phyloP scores from a whole-genome alignment of 495 filamentous ascomycete species.

The Daldinia grandis region DNA sequence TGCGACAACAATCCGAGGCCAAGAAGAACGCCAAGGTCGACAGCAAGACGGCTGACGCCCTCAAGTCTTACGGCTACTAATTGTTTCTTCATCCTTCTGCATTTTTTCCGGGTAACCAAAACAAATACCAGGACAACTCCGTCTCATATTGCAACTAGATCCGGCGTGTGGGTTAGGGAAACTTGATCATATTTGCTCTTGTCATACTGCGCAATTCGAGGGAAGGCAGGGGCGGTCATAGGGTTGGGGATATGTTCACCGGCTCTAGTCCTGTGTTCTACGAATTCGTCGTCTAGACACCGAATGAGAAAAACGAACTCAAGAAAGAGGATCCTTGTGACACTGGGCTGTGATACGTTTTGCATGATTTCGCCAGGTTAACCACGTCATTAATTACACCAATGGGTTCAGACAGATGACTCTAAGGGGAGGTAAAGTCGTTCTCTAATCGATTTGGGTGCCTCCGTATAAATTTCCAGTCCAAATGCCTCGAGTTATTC shows the following conservation, averaged over 20 bases:
- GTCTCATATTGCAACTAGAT: conserved; percentile 48
- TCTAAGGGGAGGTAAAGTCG: not conserved
- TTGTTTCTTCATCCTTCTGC: conserved; percentile 39
- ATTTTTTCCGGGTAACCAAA: conserved; percentile 42
- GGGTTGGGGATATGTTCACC: conserved; percentile 41
- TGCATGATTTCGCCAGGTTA: not conserved
- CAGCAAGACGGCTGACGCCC: conserved; percentile 65
- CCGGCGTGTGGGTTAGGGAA: conserved; percentile 49
- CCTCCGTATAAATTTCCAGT: not conserved
- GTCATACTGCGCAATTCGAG: conserved; percentile 45
- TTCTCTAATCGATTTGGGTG: not conserved
- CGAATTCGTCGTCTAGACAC: conserved; percentile 47
- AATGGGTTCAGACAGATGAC: not conserved
- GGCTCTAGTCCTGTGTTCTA: conserved; percentile 47
- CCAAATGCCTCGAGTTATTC: not conserved
- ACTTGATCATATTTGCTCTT: conserved; percentile 48
- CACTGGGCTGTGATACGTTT: conserved; percentile 14
- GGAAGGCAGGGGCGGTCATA: conserved; percentile 44
- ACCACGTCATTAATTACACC: not conserved
- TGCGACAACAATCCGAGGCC: conserved; percentile 87
- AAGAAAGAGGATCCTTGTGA: conserved; percentile 16
- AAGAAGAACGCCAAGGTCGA: conserved; percentile 90
- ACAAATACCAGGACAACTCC: conserved; percentile 42
- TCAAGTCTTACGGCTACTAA: conserved; percentile 66
- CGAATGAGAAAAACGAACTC: conserved; percentile 48